Percentiles rank a stretch among this genome's conserved stretches.
Evolutionary conservation across 2,329 filamentous ascomycete species (phyloP).

Genomic region (Arthrobotrys iridis): DNA sequence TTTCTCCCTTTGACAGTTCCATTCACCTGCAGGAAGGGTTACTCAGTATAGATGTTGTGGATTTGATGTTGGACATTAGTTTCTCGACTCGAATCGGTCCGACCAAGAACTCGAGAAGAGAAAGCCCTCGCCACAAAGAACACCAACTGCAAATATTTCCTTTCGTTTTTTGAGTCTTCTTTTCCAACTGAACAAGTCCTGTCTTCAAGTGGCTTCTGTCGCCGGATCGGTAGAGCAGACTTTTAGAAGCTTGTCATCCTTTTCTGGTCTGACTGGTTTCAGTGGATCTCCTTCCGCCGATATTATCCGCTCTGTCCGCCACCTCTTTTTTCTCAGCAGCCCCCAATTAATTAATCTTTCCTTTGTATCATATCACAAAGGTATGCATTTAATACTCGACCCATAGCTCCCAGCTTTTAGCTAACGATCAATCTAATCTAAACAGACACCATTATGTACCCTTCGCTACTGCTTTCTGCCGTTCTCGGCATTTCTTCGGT

Average conservation of each 20-base stretch:
- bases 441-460: constrained; percentile 26
- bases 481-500: constrained; percentile 16
- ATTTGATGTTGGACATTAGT: constrained; percentile 39
- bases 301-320: constrained; percentile 29
- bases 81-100: constrained; percentile 23
- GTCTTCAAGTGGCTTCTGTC: constrained; percentile 46
- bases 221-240: constrained; percentile 53
- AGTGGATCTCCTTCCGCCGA: constrained; percentile 34
- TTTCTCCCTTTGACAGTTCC: constrained; percentile 37
- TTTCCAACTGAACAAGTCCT: constrained; percentile 34
- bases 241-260: constrained; percentile 42
- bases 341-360: constrained; percentile 7
- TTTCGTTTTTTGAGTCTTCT: constrained; percentile 18
- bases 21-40: constrained; percentile 40
- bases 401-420: constrained; percentile 1
- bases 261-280: constrained; percentile 51
- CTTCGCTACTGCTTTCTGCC: constrained; percentile 32
- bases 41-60: constrained; percentile 29
- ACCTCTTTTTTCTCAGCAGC: constrained; percentile 14
- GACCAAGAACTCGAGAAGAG: constrained; percentile 21
- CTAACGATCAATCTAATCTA: constrained; percentile 12
- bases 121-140: constrained; percentile 18
- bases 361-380: constrained; percentile 25
- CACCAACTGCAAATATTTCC: constrained; percentile 36
- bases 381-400: constrained; percentile 2